These are phyloP conservation scores for Parasarocladium wereldwijsianum DNA, from an alignment of 2,329 filamentous ascomycete genomes.

Conservation along the genomic window DNA sequence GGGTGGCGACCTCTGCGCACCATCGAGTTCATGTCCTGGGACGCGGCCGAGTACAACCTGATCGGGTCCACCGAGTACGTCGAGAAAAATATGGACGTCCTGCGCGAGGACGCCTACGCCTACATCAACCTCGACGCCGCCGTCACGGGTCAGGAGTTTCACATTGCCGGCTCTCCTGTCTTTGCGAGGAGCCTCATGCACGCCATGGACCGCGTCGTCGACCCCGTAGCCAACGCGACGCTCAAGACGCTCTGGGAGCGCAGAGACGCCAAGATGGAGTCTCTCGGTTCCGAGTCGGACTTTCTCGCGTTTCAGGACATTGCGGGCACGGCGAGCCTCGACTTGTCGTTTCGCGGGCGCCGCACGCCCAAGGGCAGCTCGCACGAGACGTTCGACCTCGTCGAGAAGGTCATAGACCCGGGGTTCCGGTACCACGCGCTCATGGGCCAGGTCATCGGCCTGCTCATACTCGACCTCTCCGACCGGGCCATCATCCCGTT, in stretches of 20 bases:
- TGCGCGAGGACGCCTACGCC: conserved; percentile 63
- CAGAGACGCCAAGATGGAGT: conserved; percentile 43
- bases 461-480: conserved; percentile 74
- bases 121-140: conserved; percentile 88
- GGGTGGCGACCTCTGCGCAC: conserved; percentile 90
- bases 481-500: conserved; percentile 74
- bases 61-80: conserved; percentile 93
- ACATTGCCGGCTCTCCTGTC: conserved; percentile 66
- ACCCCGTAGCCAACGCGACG: conserved; percentile 58
- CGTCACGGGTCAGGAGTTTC: conserved; percentile 60
- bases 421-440: conserved; percentile 67
- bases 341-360: conserved; percentile 62
- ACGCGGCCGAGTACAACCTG: conserved; percentile 82
- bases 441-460: conserved; percentile 63
- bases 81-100: conserved; percentile 60
- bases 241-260: conserved; percentile 65
- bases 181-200: conserved; percentile 59
- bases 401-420: conserved; percentile 66
- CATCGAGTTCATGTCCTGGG: conserved; percentile 95
- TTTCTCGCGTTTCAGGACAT: conserved; percentile 86
- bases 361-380: conserved; percentile 63
- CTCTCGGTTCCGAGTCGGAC: conserved; percentile 63
- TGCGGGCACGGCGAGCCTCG: conserved; percentile 74
- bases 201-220: conserved; percentile 58
- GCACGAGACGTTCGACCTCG: conserved; percentile 84